These are phyloP conservation scores for Aspergillus transmontanensis DNA, from an alignment of 2,329 filamentous ascomycete genomes.

Conservation along the genomic window DNA sequence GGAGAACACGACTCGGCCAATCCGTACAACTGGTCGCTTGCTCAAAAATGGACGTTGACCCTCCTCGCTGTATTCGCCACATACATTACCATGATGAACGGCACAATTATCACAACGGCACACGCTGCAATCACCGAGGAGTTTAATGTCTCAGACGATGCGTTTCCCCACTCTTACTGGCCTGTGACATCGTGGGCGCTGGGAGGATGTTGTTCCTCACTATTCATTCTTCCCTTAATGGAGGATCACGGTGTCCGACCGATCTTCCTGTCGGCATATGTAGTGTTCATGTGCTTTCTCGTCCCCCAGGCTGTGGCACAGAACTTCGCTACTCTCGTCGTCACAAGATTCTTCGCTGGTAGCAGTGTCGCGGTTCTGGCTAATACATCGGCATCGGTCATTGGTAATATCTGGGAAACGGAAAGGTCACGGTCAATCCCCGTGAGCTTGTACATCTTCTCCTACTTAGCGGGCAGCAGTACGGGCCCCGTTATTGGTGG, in stretches of 20 bases:
- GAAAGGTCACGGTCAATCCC: slow-evolving; percentile 37
- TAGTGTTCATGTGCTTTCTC: slow-evolving; percentile 43
- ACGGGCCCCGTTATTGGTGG: slow-evolving; percentile 49
- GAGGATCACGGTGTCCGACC: slow-evolving; percentile 46
- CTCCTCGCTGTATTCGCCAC: slow-evolving; percentile 31
- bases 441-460: slow-evolving; percentile 45
- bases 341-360: slow-evolving; percentile 47
- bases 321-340: slow-evolving; percentile 49
- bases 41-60: slow-evolving; percentile 40
- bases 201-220: slow-evolving; percentile 30
- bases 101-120: slow-evolving; percentile 42
- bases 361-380: slow-evolving; percentile 43
- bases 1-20: slow-evolving; percentile 32
- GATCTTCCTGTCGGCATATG: slow-evolving; percentile 43
- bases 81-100: slow-evolving; percentile 39
- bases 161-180: slow-evolving; percentile 38
- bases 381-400: slow-evolving; percentile 36
- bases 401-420: slow-evolving; percentile 36
- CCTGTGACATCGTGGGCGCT: slow-evolving; percentile 36
- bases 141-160: slow-evolving; percentile 32
- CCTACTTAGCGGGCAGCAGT: slow-evolving; percentile 42
- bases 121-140: slow-evolving; percentile 39
- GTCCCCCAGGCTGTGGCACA: slow-evolving; percentile 45
- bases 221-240: slow-evolving; percentile 36
- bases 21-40: slow-evolving; percentile 41